Evolutionary conservation across 2,329 filamentous ascomycete species (phyloP), one percentile per base, ranked within the genome.

Genomic region (Neonectria neomacrospora): DNA sequence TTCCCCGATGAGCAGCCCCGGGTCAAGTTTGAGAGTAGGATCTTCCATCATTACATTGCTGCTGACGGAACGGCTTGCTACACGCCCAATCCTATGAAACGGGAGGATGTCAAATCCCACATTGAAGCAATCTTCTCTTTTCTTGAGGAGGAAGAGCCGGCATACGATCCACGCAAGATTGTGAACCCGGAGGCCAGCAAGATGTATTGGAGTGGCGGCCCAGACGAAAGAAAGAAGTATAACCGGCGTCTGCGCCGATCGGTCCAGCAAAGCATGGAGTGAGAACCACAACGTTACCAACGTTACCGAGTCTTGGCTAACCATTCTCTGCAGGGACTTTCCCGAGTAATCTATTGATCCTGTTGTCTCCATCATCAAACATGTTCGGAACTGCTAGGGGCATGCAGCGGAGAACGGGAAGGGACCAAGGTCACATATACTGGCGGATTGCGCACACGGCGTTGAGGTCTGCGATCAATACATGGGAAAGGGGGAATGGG

Each of bases 1-100:
- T 98, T 97, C 73, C 96, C 96, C 0, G 88, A 92, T 42, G 92
- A 96, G 71, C 93, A 97, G 72, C 96, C 95, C 23, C 89, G 95
- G 34, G 91, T 94, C 58, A 89, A 85, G 65, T 90, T 97, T 67
- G 87, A 94, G 72, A 95, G 93, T 0, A 85, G 87, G 4, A 86
- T 98, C 18, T 97, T 95, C 77, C 96, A 98, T 73, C 92, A 97
- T 69, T 89, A 93, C 14, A 91, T 99, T 50, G 91, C 94, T 5
- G 82, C 86, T 14, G 90, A 93, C 64, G 94, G 94, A 1, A 90
- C 92, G 0, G 85, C 94, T 1, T 97, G 94, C 79, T 98, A 98
- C 78, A 89, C 88, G 57, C 88, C 89, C 0, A 85, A 85, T 20
- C 74, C 80, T 0, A 78, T 75, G 61, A 88, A 86, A 51, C 80